A percentile compares a stretch with the other conserved stretches of the same genome.
Evolutionary conservation across 139 green algal species (phyloP).

Genomic region (Chlorella sp.): DNA sequence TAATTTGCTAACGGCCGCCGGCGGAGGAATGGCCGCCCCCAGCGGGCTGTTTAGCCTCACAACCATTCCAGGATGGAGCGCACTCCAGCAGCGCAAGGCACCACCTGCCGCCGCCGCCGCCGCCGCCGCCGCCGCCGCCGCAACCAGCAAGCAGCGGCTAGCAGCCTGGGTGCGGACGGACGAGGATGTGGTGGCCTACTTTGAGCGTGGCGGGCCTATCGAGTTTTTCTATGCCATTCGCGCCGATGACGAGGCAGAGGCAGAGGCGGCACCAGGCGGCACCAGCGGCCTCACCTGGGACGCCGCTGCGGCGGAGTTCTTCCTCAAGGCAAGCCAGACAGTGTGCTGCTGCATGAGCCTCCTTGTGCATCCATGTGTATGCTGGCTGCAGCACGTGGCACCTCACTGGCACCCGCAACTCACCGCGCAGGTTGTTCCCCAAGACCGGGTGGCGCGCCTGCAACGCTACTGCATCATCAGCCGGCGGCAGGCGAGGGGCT

Average conservation of each 20-base stretch:
- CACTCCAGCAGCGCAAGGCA: background rate
- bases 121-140: background rate
- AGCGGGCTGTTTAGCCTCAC: no score
- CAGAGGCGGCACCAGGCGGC: background rate
- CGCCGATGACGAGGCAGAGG: no score
- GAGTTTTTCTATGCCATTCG: constrained; percentile 8
- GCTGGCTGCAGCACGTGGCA: no score
- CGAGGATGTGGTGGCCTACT: constrained; percentile 6
- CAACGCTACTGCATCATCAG: constrained; percentile 9
- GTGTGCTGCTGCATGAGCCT: background rate
- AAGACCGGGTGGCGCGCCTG: background rate
- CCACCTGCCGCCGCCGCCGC: background rate
- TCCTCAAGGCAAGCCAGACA: background rate
- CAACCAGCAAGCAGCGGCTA: background rate
- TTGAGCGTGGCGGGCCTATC: background rate
- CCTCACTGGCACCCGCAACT: no score
- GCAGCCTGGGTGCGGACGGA: background rate
- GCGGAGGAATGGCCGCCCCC: no score
- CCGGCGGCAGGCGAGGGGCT: background rate
- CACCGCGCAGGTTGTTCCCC: background rate
- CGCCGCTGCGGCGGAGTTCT: background rate
- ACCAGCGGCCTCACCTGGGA: background rate
- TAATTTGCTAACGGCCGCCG: no score
- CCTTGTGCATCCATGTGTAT: background rate
- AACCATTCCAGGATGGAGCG: no score